A percentile compares a stretch with the other conserved stretches of the same genome.
Conservation (phyloP, 2,329 filamentous ascomycete species). For the Nigrospora oryzae region DNA sequence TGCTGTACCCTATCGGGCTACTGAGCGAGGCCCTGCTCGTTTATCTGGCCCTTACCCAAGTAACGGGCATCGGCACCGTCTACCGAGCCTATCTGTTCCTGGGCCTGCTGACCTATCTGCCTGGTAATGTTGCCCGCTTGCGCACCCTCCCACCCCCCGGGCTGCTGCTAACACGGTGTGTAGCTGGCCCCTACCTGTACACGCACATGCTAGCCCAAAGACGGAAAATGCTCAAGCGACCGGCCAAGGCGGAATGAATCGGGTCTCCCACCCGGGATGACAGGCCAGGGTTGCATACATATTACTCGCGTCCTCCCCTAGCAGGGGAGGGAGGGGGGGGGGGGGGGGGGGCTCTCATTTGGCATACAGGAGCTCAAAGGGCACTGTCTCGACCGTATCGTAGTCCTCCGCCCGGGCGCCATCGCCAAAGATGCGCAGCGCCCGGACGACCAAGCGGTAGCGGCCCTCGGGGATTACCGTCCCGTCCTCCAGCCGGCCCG, state of each 20-base stretch:
- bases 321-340: too few relatives aligned
- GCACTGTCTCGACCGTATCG: constrained; percentile 12
- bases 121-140: constrained; percentile 2
- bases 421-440: constrained; percentile 18
- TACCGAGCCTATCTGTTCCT: constrained; percentile 6
- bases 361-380: constrained; percentile 9
- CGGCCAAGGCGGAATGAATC: too few relatives aligned
- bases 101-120: constrained; percentile 6
- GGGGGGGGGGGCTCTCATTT: too few relatives aligned
- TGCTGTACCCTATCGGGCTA: constrained; percentile 61
- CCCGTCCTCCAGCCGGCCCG: constrained; percentile 16
- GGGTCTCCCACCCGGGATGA: too few relatives aligned
- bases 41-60: constrained; percentile 19
- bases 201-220: constrained; percentile 6
- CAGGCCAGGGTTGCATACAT: too few relatives aligned
- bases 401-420: constrained; percentile 13
- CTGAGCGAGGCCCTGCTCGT: constrained; percentile 54
- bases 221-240: not conserved
- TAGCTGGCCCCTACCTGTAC: constrained; percentile 5
- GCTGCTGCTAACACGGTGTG: not conserved
- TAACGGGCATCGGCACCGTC: constrained; percentile 1
- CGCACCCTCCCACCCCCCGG: not conserved
- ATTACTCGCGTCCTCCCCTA: too few relatives aligned
- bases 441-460: constrained; percentile 17
- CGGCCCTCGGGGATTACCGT: constrained; percentile 15